phyloP scores from a whole-genome alignment of 208 protist species.

The Lotmaria passim region DNA sequence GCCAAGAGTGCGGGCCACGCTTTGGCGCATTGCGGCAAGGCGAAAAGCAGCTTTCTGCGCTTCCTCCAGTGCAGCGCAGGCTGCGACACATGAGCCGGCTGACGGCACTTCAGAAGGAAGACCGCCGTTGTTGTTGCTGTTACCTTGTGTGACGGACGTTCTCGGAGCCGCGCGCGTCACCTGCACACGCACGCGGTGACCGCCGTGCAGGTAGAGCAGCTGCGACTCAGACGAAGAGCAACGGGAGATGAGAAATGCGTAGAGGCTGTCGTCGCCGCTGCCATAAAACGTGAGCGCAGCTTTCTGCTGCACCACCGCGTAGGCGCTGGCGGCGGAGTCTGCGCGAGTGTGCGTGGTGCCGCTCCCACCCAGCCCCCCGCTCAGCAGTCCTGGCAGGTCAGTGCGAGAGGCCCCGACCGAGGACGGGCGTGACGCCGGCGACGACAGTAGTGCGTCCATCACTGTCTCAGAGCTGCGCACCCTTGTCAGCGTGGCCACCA shows the following conservation, averaged over 20 bases:
- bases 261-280: conserved; percentile 32
- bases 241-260: conserved; percentile 31
- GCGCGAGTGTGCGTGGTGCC: background rate
- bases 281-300: conserved; percentile 25
- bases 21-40: conserved; percentile 14
- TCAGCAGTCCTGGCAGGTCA: conserved; percentile 8
- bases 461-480: conserved; percentile 20
- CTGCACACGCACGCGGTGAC: conserved; percentile 25
- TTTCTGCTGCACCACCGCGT: conserved; percentile 38
- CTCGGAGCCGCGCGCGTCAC: background rate
- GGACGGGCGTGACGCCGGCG: conserved; percentile 7
- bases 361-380: background rate
- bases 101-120: background rate
- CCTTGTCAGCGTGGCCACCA: conserved; percentile 12
- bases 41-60: conserved; percentile 26
- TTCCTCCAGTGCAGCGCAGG: background rate
- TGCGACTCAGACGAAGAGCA: conserved; percentile 20
- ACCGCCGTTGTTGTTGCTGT: background rate
- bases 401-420: conserved; percentile 7
- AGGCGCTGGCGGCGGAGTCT: conserved; percentile 2
- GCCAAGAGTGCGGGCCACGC: conserved; percentile 2
- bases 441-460: background rate
- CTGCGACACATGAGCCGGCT: background rate
- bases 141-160: background rate
- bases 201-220: conserved; percentile 39